Conservation (phyloP, 1,139 yeast genomes). For the Lodderomyces oxycetoniae region DNA sequence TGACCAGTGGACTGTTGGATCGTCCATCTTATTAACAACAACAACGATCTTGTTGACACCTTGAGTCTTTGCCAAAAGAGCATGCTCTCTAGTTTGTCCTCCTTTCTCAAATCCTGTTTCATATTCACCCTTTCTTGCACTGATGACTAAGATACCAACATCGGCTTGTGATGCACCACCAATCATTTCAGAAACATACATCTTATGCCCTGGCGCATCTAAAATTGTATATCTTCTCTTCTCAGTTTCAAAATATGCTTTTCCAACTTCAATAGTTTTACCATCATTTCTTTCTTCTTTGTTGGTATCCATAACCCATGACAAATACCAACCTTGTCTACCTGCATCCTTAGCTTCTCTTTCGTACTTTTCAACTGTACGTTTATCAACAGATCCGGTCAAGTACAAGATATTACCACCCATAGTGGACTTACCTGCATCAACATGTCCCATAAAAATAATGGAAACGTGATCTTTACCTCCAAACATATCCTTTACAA, state of each 20-base stretch:
- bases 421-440: conserved; percentile 99
- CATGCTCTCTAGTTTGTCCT: conserved; percentile 99
- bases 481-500: conserved; percentile 89
- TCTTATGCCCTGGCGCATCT: conserved; percentile 99
- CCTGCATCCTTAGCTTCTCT: conserved; percentile 99
- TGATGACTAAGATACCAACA: conserved; percentile 91
- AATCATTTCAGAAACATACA: conserved; percentile 98
- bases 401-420: conserved; percentile 93
- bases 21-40: conserved; percentile 98
- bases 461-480: conserved; percentile 96
- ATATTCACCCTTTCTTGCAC: conserved; percentile 98
- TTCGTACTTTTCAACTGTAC: conserved; percentile 98
- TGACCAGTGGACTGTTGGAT: conserved; percentile 93
- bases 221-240: conserved; percentile 95
- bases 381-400: conserved; percentile 96
- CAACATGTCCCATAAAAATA: conserved; percentile 99
- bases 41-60: conserved; percentile 93
- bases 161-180: conserved; percentile 99
- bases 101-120: conserved; percentile 99
- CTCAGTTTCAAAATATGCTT: conserved; percentile 95
- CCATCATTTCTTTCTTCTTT: conserved; percentile 98
- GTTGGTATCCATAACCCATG: conserved; percentile 99
- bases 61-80: conserved; percentile 93
- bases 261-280: conserved; percentile 98
- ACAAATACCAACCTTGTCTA: conserved; percentile 98